Evolutionary conservation across 768 basidiomycete genomes (phyloP).

Genomic region (Coprinellus micaceus): DNA sequence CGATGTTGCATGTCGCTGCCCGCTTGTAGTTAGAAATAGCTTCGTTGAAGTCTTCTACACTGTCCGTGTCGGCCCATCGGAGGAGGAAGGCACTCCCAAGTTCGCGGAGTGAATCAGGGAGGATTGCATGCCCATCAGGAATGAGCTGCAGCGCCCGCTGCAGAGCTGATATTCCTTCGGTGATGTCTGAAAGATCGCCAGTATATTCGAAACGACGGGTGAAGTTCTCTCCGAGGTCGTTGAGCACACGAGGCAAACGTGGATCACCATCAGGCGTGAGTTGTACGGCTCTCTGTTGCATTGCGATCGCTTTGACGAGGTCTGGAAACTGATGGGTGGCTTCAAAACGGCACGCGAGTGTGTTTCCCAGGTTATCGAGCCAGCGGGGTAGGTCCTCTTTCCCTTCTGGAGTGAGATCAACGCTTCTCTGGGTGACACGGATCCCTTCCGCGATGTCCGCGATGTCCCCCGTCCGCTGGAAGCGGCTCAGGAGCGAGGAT

Average conservation of each 20-base stretch:
- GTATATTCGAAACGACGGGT: background rate
- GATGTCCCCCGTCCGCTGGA: background rate
- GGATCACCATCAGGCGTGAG: background rate
- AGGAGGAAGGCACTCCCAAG: constrained; percentile 16
- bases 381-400: background rate
- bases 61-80: background rate
- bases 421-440: background rate
- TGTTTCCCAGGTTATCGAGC: background rate
- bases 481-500: background rate
- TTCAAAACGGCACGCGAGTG: background rate
- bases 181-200: background rate
- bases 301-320: constrained; percentile 3
- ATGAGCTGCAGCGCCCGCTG: background rate
- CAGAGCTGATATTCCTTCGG: background rate
- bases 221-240: background rate
- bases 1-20: constrained; percentile 6
- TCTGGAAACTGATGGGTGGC: background rate
- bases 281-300: background rate
- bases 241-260: background rate
- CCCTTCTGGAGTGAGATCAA: background rate
- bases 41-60: constrained; percentile 2
- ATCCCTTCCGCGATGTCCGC: background rate
- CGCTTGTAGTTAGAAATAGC: background rate
- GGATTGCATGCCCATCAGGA: background rate
- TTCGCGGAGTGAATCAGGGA: constrained; percentile 1